These are phyloP conservation scores for Talaromyces borbonicus DNA, from an alignment of 495 filamentous ascomycete genomes.

Conservation along the genomic window DNA sequence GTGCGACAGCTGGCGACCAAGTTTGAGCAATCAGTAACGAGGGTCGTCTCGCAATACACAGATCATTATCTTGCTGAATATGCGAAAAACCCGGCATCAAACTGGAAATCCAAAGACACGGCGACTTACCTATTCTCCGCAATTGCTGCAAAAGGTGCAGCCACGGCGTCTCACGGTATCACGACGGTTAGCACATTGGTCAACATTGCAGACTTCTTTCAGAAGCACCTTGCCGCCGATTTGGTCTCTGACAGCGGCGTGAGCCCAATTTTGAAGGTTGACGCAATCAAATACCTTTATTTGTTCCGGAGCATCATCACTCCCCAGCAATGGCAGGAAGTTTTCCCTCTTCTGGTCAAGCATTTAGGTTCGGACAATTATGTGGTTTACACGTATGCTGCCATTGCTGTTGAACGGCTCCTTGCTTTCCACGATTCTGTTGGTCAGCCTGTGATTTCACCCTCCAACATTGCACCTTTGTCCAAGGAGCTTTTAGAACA, in stretches of 20 bases:
- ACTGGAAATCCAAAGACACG: constrained; percentile 97
- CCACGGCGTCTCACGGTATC: constrained; percentile 78
- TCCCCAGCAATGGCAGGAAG: constrained; percentile 76
- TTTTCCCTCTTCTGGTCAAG: constrained; percentile 81
- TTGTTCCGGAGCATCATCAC: constrained; percentile 85
- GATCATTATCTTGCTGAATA: constrained; percentile 66
- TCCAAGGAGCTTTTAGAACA: constrained; percentile 82
- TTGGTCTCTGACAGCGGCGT: constrained; percentile 54
- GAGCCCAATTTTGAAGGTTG: constrained; percentile 85
- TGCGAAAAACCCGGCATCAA: constrained; percentile 51
- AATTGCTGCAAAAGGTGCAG: constrained; percentile 80
- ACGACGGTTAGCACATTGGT: constrained; percentile 75
- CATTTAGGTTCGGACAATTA: constrained; percentile 81
- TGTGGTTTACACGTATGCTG: constrained; percentile 94
- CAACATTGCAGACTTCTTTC: constrained; percentile 87
- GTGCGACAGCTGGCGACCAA: constrained; percentile 75
- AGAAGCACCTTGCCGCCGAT: constrained; percentile 77
- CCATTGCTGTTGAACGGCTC: constrained; percentile 84
- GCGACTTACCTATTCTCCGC: constrained; percentile 91
- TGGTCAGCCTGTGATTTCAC: constrained; percentile 64
- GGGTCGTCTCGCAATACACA: constrained; percentile 71
- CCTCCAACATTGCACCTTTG: constrained; percentile 61
- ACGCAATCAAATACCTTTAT: constrained; percentile 95
- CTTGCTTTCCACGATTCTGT: constrained; percentile 67
- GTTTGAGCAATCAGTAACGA: constrained; percentile 75